These are phyloP conservation scores for Neonectria punicea DNA, from an alignment of 2,329 filamentous ascomycete genomes.

Conservation along the genomic window DNA sequence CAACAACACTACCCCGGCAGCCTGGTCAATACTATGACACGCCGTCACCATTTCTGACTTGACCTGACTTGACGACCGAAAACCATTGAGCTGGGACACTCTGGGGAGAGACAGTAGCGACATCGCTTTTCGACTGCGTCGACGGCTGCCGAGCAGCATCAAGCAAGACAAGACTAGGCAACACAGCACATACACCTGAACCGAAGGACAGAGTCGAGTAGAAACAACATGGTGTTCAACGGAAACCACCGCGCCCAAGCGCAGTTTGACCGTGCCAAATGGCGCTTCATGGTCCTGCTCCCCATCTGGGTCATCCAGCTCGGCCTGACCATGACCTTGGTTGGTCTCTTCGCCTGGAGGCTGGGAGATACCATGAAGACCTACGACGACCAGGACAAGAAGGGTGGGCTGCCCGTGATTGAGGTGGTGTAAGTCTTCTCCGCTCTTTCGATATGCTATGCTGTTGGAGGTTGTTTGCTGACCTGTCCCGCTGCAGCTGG, in stretches of 20 bases:
- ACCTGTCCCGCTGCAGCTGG: conserved; percentile 56
- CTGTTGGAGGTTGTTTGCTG: not conserved
- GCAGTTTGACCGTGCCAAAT: conserved; percentile 63
- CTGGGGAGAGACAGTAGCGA: conserved; percentile 22
- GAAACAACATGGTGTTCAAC: conserved; percentile 37
- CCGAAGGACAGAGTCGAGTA: not conserved
- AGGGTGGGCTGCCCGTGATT: conserved; percentile 54
- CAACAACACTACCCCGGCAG: not conserved
- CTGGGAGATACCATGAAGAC: conserved; percentile 58
- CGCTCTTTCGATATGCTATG: not conserved
- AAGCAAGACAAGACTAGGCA: conserved; percentile 2
- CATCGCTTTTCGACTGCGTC: conserved; percentile 6
- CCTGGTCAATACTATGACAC: conserved; percentile 20
- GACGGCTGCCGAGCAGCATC: conserved; percentile 10
- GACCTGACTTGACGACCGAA: conserved; percentile 15
- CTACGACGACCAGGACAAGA: conserved; percentile 53
- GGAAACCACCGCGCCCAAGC: conserved; percentile 61
- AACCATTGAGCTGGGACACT: conserved; percentile 29
- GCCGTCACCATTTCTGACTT: conserved; percentile 4
- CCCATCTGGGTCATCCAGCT: conserved; percentile 64
- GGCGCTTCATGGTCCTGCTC: conserved; percentile 59
- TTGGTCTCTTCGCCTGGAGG: conserved; percentile 65
- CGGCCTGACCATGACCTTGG: conserved; percentile 55
- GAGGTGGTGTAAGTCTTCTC: conserved; percentile 60
- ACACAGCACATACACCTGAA: not conserved